phyloP scores from a whole-genome alignment of 305 asterid genomes.

The Andrographis paniculata region DNA sequence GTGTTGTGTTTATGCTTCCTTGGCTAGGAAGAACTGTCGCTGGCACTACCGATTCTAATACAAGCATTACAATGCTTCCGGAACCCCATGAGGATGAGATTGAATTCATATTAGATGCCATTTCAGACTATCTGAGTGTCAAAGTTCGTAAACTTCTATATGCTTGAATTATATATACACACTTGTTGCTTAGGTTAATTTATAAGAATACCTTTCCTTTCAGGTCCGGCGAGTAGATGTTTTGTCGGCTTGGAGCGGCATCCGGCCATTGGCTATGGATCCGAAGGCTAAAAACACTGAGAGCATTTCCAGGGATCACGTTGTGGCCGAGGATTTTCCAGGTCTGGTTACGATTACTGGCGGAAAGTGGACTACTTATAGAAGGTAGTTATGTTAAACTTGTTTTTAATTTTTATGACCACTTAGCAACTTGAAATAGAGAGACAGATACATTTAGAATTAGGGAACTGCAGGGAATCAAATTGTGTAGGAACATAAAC shows the following conservation, averaged over 20 bases:
- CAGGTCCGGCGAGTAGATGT: slow-evolving; percentile 92
- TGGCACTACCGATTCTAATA: slow-evolving; percentile 94
- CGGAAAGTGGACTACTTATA: slow-evolving; percentile 98
- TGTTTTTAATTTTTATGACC: too few species aligned
- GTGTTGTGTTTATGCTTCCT: slow-evolving; percentile 97
- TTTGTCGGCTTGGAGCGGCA: slow-evolving; percentile 99
- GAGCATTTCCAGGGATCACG: slow-evolving; percentile 91
- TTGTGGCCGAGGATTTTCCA: slow-evolving; percentile 81
- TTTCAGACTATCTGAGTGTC: slow-evolving; percentile 85
- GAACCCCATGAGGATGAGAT: slow-evolving; percentile 98
- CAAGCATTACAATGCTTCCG: slow-evolving; percentile 84
- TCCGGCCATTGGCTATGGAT: slow-evolving; percentile 91
- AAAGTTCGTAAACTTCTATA: slow-evolving; percentile 47
- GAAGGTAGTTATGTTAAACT: slow-evolving; percentile 69
- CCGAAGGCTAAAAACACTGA: slow-evolving; percentile 90
- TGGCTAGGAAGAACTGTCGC: slow-evolving; percentile 98
- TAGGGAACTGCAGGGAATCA: too few species aligned
- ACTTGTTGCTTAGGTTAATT: slow-evolving; percentile 16
- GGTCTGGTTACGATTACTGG: slow-evolving; percentile 98
- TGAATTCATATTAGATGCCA: slow-evolving; percentile 87
- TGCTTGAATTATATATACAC: too few species aligned
- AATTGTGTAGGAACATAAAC: too few species aligned
- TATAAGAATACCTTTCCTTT: slow-evolving; percentile 14
- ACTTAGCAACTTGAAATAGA: too few species aligned
- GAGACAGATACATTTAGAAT: too few species aligned